phyloP scores from a whole-genome alignment of 495 filamentous ascomycete species.

The Talaromyces thailandensis region DNA sequence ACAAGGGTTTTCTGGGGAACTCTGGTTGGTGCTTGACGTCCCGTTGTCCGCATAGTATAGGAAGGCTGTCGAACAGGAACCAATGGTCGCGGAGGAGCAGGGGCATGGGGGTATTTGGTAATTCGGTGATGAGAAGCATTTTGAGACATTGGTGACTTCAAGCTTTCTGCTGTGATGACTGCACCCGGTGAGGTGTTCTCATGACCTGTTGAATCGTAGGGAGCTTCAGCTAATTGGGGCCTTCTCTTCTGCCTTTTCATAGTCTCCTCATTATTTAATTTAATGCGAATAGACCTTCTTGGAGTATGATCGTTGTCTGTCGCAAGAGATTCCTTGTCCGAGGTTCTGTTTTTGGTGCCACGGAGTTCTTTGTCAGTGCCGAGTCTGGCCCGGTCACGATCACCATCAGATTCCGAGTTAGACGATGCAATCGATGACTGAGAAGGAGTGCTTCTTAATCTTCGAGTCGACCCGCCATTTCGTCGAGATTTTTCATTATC shows the following conservation, averaged over 20 bases:
- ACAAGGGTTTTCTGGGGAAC: conserved; percentile 80
- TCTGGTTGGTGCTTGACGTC: conserved; percentile 32
- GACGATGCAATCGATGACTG: conserved; percentile 32
- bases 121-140: conserved; percentile 51
- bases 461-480: conserved; percentile 27
- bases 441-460: conserved; percentile 25
- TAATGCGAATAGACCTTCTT: conserved; percentile 81
- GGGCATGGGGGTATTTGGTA: conserved; percentile 82
- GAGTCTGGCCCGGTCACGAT: conserved; percentile 19
- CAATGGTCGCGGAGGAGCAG: conserved; percentile 79
- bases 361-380: conserved; percentile 3
- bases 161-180: conserved; percentile 27
- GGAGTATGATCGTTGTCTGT: conserved; percentile 55
- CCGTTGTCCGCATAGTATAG: conserved; percentile 49
- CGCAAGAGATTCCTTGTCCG: conserved; percentile 19
- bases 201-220: conserved; percentile 7
- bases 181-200: conserved; percentile 10
- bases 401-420: conserved; percentile 42
- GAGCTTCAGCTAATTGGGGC: conserved; percentile 25
- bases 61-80: conserved; percentile 80
- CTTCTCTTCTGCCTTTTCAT: conserved; percentile 43
- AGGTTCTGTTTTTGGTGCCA: conserved; percentile 46
- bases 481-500: conserved; percentile 22
- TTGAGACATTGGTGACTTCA: conserved; percentile 88
- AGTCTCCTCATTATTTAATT: conserved; percentile 74